A percentile compares a stretch with the other conserved stretches of the same genome.
These are phyloP conservation scores for Colletotrichum abscissum DNA, from an alignment of 2,329 filamentous ascomycete genomes.

Conservation along the genomic window DNA sequence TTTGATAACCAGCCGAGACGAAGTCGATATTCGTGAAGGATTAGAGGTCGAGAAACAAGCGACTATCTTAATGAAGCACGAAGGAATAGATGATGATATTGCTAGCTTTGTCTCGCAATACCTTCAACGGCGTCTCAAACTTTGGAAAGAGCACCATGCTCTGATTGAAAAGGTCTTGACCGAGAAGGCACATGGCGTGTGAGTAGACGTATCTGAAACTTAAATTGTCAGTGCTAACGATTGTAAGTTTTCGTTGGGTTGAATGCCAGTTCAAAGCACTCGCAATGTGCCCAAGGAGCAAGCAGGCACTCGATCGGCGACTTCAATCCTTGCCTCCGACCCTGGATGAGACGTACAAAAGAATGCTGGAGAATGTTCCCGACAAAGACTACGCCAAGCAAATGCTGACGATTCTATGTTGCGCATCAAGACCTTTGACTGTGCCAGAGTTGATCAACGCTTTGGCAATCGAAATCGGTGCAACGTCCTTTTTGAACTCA, in stretches of 20 bases:
- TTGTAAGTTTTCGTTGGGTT: background rate
- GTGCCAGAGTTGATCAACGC: background rate
- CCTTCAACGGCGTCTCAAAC: rapidly evolving
- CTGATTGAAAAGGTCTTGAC: background rate
- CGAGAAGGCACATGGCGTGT: background rate
- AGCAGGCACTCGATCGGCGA: background rate
- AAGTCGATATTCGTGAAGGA: background rate
- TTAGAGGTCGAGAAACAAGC: rapidly evolving
- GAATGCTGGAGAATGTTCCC: background rate
- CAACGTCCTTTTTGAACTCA: background rate
- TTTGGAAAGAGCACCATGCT: background rate
- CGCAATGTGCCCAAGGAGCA: background rate
- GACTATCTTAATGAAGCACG: background rate
- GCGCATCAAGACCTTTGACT: background rate
- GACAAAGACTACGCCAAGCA: background rate
- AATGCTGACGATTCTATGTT: background rate
- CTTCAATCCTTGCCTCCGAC: background rate
- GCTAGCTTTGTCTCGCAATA: background rate
- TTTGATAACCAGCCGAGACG: background rate
- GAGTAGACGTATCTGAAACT: background rate
- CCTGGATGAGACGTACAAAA: background rate
- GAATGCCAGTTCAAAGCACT: background rate
- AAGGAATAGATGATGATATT: background rate
- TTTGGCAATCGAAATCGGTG: background rate
- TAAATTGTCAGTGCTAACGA: rapidly evolving